Conservation (phyloP, 192 early-diverging fungal genomes). For the Coemansia sp. region DNA sequence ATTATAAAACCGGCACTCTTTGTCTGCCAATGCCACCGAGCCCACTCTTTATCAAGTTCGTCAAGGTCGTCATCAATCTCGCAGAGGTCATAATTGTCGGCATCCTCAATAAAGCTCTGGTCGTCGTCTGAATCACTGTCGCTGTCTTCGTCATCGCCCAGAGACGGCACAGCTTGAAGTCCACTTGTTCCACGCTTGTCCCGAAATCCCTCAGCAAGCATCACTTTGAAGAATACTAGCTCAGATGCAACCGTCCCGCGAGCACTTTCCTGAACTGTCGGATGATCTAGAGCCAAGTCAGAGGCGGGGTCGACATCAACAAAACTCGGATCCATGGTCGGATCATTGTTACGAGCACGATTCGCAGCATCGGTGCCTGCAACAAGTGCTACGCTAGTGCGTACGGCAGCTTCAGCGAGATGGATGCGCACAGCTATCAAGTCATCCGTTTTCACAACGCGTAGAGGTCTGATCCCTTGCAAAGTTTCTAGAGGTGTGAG, state of each 20-base stretch:
- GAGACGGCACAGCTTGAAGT: constrained; percentile 4
- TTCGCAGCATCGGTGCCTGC: constrained; percentile 25
- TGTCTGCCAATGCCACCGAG: constrained; percentile 32
- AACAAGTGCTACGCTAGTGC: constrained; percentile 28
- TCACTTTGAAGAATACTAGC: constrained; percentile 45
- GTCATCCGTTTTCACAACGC: constrained; percentile 42
- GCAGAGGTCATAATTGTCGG: background rate
- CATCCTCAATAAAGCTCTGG: constrained; percentile 10
- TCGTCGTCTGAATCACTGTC: constrained; percentile 8
- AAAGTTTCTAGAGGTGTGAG: constrained; percentile 2
- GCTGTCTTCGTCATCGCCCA: constrained; percentile 8
- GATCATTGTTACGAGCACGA: constrained; percentile 17
- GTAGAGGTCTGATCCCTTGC: constrained; percentile 2
- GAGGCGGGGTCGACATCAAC: constrained; percentile 30
- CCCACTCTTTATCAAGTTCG: constrained; percentile 24
- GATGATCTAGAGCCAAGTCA: constrained; percentile 17
- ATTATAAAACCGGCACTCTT: constrained; percentile 25
- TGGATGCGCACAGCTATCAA: constrained; percentile 40
- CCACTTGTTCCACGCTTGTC: constrained; percentile 3
- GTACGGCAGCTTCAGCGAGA: constrained; percentile 32
- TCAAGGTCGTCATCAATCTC: constrained; percentile 12
- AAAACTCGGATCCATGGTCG: background rate
- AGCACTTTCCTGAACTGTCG: background rate
- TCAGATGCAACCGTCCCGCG: background rate
- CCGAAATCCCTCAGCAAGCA: constrained; percentile 37